Base-by-base conservation (phyloP, 768 basidiomycete genomes). In the Mycena indigotica region DNA sequence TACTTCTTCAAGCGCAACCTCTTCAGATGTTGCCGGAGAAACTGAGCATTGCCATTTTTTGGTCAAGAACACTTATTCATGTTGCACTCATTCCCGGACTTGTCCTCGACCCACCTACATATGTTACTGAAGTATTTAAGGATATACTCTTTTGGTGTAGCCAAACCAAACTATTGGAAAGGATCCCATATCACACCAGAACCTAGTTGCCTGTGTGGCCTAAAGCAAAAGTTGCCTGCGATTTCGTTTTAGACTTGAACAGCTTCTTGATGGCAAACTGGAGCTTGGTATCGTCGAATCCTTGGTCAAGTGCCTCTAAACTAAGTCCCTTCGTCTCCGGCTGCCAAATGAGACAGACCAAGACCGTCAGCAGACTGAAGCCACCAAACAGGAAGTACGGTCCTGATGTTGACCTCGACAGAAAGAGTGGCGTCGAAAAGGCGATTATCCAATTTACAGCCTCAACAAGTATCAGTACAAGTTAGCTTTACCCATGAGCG, bases 1-100 rank as follows among this genome's bases (percentile, higher is more conserved):
- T 87, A 86, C 73, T 86, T 80, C 75, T 81, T 87, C 76, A 83
- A 77, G 70, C 78, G 84, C 62, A 87, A 87, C 71, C 68, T 87
- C 19, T 86, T 86, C 81, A 73, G 84, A 56, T 85, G 79, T 67
- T 87, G 82, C 79, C 74, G 86, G 63, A 78, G 79, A 60, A 85
- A 84, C 65, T 86, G 69, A 76, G 26, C 16, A 29, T 24, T 46
- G 16, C 16, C 32, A 52, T 60, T 32, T 28, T 39, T n/a, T n/a
- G 32, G 24, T 41, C 21, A 5, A 29, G 4, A 49, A 50, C 49
- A 58, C 56, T 55, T 35, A 45, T 50, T 29, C n/a, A n/a, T n/a
- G n/a, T n/a, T n/a, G n/a, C n/a, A n/a, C n/a, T n/a, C n/a, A 16
- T 29, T 54, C 46, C 26, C 52, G 25, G 28, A 38, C 59, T n/a